Evolutionary conservation across 2,329 filamentous ascomycete species (phyloP), one percentile per base, ranked within the genome.

Genomic region (Hypoxylon sp.): DNA sequence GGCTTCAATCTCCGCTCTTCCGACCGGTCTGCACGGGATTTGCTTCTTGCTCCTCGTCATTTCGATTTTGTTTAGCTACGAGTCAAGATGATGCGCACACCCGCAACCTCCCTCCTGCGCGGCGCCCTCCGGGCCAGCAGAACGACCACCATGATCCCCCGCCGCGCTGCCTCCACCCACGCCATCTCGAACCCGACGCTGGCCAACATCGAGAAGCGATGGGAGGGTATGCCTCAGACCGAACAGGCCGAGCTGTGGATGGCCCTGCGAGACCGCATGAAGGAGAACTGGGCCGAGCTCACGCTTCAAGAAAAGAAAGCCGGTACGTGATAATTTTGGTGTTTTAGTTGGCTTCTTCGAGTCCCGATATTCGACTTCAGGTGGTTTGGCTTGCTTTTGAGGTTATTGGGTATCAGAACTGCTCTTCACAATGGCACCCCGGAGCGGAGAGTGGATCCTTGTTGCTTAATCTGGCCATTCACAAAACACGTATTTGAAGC

Each of bases 161-260:
- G 83, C 72, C 83, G 84, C 75, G 85, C 85, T 79, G 85, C 89
- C 78, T 89, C 92, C 77, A 92, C 92, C 76, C 94, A 97, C 83
- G 95, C 95, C 81, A 97, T 99, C 85, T 97, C 95, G 80, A 98
- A 98, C 87, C 96, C 97, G 76, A 98, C 94, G 66, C 90, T 99
- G 79, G 93, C 94, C 84, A 94, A 97, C 85, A 98, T 99, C 80
- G 96, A 99, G 91, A 98, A 97, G 91, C 89, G 96, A 87, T 99
- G 96, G 96, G 96, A 99, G 87, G 89, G 87, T 72, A 95, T 98
- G 93, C 95, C 95, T 67, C 94, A 96, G 73, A 94, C 97, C 88
- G 96, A 99, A 89, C 96, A 99, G 90, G 96, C 96, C 75, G 96
- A 99, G 81, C 87, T 99, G 78, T 99, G 96, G 96, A 99, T 99